Conservation (phyloP, 2,329 filamentous ascomycete genomes). For the Nemania diffusa region DNA sequence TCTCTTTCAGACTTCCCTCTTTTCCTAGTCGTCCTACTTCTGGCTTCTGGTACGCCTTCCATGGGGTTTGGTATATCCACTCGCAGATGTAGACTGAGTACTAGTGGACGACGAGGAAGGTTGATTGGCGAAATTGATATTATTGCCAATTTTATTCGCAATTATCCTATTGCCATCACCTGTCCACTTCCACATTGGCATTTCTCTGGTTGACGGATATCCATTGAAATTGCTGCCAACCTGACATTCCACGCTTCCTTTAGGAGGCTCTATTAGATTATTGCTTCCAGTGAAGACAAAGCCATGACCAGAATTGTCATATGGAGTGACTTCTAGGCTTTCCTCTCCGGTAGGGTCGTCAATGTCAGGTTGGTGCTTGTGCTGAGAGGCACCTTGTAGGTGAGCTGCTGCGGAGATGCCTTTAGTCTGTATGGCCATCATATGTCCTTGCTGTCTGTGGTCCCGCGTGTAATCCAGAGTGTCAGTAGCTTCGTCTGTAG, state of each 20-base stretch:
- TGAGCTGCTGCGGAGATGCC: background rate
- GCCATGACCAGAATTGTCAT: background rate
- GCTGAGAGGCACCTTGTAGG: background rate
- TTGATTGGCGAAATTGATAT: background rate
- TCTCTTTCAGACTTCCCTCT: background rate
- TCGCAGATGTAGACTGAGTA: background rate
- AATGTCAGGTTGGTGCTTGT: background rate
- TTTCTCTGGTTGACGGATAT: background rate
- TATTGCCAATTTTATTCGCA: background rate
- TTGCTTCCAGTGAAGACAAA: background rate
- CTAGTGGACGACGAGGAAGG: background rate
- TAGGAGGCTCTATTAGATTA: slow-evolving; percentile 1
- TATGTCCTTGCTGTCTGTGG: slow-evolving; percentile 1
- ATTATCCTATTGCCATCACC: background rate
- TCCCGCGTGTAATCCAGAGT: background rate
- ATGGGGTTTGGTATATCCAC: too few species aligned
- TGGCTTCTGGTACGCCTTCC: background rate
- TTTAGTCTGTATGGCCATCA: background rate
- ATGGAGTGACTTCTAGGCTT: background rate
- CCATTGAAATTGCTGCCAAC: background rate
- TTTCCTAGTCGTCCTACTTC: slow-evolving; percentile 2
- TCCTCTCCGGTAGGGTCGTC: background rate
- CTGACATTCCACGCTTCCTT: background rate
- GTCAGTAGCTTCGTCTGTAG: background rate
- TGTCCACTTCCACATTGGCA: background rate